Evolutionary conservation across 2,329 filamentous ascomycete genomes (phyloP).

Genomic region (Emmonsia crescens): DNA sequence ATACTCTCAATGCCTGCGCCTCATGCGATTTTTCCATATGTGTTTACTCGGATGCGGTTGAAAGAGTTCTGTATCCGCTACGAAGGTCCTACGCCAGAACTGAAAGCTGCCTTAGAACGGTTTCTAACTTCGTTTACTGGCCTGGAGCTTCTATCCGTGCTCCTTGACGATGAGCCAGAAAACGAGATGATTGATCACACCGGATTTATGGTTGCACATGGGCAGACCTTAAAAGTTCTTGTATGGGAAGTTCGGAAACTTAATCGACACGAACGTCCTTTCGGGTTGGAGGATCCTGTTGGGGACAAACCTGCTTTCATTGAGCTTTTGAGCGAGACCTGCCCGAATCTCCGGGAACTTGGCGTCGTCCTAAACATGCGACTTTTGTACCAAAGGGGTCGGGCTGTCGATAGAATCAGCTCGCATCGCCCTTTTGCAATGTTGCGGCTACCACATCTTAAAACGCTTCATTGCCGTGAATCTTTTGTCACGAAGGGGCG

Average conservation of each 20-base stretch:
- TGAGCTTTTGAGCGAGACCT: neutral
- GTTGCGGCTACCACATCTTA: neutral
- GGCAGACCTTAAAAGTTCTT: neutral
- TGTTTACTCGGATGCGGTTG: neutral
- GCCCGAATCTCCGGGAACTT: constrained; percentile 2
- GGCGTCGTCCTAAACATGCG: constrained; percentile 2
- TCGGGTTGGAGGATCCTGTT: neutral
- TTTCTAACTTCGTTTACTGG: constrained; percentile 2
- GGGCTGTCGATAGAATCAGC: neutral
- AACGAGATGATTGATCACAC: neutral
- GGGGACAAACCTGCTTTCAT: neutral
- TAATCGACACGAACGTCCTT: neutral
- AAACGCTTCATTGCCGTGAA: constrained; percentile 2
- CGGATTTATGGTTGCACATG: neutral
- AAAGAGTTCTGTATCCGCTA: constrained; percentile 2
- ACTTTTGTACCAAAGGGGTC: neutral
- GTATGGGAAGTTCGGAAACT: constrained; percentile 2
- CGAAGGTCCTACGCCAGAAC: neutral
- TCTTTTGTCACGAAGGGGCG: neutral
- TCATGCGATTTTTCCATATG: neutral
- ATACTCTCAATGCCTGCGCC: neutral
- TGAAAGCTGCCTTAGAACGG: neutral
- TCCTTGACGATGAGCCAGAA: neutral
- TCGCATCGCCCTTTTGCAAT: neutral
- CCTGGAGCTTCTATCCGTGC: neutral